A percentile compares a stretch with the other conserved stretches of the same genome.
Evolutionary conservation across 2,329 filamentous ascomycete species (phyloP).

Genomic region (Phaeosphaeria sp.): DNA sequence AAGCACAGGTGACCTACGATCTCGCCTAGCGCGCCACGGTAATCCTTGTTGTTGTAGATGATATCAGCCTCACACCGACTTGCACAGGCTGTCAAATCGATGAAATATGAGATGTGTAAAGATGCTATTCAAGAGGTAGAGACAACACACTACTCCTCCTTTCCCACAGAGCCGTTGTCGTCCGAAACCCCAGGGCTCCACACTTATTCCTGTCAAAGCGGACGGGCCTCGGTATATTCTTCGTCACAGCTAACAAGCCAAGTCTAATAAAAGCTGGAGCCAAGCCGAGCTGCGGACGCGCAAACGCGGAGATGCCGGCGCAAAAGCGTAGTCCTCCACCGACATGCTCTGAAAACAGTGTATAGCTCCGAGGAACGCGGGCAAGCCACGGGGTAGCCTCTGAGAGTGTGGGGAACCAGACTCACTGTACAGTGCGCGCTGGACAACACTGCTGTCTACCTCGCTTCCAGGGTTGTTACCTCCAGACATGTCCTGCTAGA

Average conservation of each 20-base stretch:
- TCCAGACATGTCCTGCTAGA: background rate
- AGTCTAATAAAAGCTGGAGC: conserved; percentile 15
- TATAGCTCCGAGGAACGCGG: background rate
- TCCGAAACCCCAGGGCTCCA: conserved; percentile 1
- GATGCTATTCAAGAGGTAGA: background rate
- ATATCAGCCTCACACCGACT: background rate
- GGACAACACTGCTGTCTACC: background rate
- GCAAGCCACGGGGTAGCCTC: background rate
- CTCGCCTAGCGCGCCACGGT: conserved; percentile 17
- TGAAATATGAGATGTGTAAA: background rate
- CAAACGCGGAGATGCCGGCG: background rate
- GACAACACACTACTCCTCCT: background rate
- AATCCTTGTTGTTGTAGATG: background rate
- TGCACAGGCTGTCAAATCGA: background rate
- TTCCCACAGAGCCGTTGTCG: background rate
- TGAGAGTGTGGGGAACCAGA: background rate
- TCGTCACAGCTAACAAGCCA: background rate
- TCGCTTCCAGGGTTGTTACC: background rate
- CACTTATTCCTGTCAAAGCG: conserved; percentile 4
- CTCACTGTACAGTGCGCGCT: too few species aligned
- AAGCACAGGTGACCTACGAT: background rate
- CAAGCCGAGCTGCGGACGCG: conserved; percentile 7
- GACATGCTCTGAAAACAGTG: background rate
- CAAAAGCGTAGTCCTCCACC: background rate
- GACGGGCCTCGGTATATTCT: conserved; percentile 10